Conservation (phyloP, 1,284 basidiomycete species). For the Irpex sp. region DNA sequence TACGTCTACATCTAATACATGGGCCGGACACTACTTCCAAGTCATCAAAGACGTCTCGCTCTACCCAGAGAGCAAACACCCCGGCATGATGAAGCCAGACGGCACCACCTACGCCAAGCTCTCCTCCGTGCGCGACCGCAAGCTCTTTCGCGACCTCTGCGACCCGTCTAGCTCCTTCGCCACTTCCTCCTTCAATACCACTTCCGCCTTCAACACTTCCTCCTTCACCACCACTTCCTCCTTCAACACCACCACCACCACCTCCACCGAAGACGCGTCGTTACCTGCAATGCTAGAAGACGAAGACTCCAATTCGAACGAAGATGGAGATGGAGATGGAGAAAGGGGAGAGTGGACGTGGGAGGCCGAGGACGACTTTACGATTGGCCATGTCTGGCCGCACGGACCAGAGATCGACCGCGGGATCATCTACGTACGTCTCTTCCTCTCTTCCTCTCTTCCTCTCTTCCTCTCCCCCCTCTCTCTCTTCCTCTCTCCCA, state of each 20-base stretch:
- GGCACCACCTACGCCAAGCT: conserved; percentile 48
- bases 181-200: too few relatives aligned
- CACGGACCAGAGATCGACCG: conserved; percentile 40
- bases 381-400: conserved; percentile 54
- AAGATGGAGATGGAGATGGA: too few relatives aligned
- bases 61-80: conserved; percentile 34
- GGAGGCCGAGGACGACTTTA: conserved; percentile 64
- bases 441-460: not conserved
- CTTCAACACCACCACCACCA: too few relatives aligned
- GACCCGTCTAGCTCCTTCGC: too few relatives aligned
- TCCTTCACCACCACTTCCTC: too few relatives aligned
- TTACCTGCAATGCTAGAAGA: conserved; percentile 13
- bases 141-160: conserved; percentile 34
- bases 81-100: conserved; percentile 51
- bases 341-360: conserved; percentile 47
- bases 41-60: conserved; percentile 43
- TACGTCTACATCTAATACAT: not conserved
- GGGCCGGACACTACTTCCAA: conserved; percentile 54
- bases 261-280: conserved; percentile 5
- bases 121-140: conserved; percentile 56
- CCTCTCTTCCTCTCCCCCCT: too few relatives aligned
- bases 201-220: too few relatives aligned
- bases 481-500: too few relatives aligned
- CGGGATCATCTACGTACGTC: conserved; percentile 55
- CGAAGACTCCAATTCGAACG: too few relatives aligned